Conservation (phyloP, 495 filamentous ascomycete genomes). For the Trichoderma gamsii region DNA sequence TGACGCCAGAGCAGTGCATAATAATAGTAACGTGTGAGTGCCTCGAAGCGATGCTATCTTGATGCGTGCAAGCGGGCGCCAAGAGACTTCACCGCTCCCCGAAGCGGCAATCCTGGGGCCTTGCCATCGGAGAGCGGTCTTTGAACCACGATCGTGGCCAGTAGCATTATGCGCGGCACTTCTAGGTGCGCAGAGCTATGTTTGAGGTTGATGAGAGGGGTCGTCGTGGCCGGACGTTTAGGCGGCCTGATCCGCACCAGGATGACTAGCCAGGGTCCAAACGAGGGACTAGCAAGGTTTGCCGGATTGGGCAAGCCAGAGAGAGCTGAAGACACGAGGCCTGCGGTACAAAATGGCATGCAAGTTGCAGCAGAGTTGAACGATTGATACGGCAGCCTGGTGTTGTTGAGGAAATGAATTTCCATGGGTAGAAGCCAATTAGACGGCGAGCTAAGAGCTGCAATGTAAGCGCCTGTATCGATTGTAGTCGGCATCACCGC, state of each 20-base stretch:
- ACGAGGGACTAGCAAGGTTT: background rate
- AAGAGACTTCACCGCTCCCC: constrained; percentile 4
- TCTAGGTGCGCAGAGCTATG: constrained; percentile 5
- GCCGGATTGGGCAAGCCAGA: constrained; percentile 6
- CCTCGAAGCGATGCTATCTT: background rate
- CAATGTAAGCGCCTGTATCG: too few relatives aligned
- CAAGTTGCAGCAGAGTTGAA: too few relatives aligned
- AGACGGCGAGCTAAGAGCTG: too few relatives aligned
- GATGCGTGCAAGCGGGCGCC: background rate
- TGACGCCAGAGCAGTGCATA: background rate
- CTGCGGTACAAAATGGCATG: background rate
- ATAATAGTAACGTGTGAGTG: background rate
- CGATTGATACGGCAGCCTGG: too few relatives aligned
- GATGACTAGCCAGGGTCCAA: constrained; percentile 3
- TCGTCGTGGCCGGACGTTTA: constrained; percentile 8
- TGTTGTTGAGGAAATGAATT: too few relatives aligned
- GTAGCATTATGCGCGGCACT: constrained; percentile 7
- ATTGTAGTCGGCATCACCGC: too few relatives aligned
- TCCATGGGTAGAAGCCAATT: too few relatives aligned
- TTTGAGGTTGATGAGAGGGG: constrained; percentile 14
- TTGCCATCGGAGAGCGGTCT: background rate
- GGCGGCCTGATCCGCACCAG: constrained; percentile 14
- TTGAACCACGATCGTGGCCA: background rate
- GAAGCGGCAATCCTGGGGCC: background rate
- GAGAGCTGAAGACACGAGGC: background rate